Base-by-base conservation (phyloP, 2,329 filamentous ascomycete species). In the Aspergillus felis region DNA sequence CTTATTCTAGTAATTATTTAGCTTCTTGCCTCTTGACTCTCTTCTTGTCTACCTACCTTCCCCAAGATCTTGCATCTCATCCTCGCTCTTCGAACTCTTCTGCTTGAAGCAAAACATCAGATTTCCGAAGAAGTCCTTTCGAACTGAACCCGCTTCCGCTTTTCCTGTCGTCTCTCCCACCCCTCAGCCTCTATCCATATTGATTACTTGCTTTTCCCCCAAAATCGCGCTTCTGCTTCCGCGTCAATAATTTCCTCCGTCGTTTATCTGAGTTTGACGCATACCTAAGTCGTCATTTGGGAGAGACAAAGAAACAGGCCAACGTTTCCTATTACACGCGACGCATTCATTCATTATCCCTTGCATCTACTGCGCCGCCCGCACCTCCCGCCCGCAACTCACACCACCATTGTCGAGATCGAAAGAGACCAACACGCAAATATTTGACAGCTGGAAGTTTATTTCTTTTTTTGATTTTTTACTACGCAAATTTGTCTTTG, bases 321-420 rank as follows among this genome's bases (percentile, higher is more conserved):
- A 54, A 41, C 49, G 49, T 55, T 60, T 55, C 58, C 58, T 59
- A 61, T 67, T 64, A 70, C 70, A 71, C 70, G 70, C 69, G 65
- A 66, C 64, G 62, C 63, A 65, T 64, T 66, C 63, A 64, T 61
- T 50, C 22, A 55, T 25, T 50, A 68, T 67, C 68, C 66, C 67
- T 67, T 68, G 63, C 61, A 50, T 66, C 52, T 50, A 57, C 59
- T 65, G 64, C 67, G 68, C 68, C 68, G 67, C 64, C 66, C 59
- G 61, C 55, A 58, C 60, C 59, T 64, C 57, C 62, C 62, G 57
- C 51, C 58, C 59, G 58, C 59, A 53, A 62, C 44, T 47, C n/a
- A 63, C 58, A 62, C 57, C 61, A 61, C 54, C 57, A 57, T 57
- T 53, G 53, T 61, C 62, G 60, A 62, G 58, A 47, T 56, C 49